A percentile compares a stretch with the other conserved stretches of the same genome.
phyloP scores from a whole-genome alignment of 163 green algal genomes.

The Scenedesmus sp. region DNA sequence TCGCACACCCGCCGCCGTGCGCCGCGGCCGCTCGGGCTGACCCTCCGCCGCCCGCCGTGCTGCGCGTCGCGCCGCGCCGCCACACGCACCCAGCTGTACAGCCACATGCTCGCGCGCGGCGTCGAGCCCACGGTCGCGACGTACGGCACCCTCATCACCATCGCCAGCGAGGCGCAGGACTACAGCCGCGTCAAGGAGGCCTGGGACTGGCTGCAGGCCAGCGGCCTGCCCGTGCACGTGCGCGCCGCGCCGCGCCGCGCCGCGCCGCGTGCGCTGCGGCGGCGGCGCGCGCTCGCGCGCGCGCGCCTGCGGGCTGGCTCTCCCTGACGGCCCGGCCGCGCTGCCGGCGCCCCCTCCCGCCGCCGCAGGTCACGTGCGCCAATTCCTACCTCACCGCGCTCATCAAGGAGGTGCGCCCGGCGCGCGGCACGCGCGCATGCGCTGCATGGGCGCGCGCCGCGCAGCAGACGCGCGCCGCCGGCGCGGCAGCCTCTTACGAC shows the following conservation, averaged over 20 bases:
- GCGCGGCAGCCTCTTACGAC: background rate
- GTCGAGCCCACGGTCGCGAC: conserved; percentile 67
- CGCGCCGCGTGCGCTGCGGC: too few relatives aligned
- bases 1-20: too few relatives aligned
- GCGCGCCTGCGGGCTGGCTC: conserved; percentile 69
- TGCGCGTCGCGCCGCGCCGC: background rate
- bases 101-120: conserved; percentile 60
- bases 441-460: background rate
- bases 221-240: conserved; percentile 69
- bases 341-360: too few relatives aligned
- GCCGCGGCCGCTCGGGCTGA: too few relatives aligned
- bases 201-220: conserved; percentile 70
- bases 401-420: conserved; percentile 58
- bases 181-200: conserved; percentile 56
- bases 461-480: background rate
- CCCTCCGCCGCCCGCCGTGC: too few relatives aligned
- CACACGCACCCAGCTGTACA: conserved; percentile 51
- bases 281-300: too few relatives aligned
- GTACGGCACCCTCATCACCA: conserved; percentile 68
- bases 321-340: conserved; percentile 72
- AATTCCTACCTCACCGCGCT: conserved; percentile 78
- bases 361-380: conserved; percentile 72
- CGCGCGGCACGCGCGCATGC: background rate
- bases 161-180: conserved; percentile 57
- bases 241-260: too few relatives aligned